Evolutionary conservation across 2,329 filamentous ascomycete genomes (phyloP).

Genomic region (Alternaria hordeiaustralica): DNA sequence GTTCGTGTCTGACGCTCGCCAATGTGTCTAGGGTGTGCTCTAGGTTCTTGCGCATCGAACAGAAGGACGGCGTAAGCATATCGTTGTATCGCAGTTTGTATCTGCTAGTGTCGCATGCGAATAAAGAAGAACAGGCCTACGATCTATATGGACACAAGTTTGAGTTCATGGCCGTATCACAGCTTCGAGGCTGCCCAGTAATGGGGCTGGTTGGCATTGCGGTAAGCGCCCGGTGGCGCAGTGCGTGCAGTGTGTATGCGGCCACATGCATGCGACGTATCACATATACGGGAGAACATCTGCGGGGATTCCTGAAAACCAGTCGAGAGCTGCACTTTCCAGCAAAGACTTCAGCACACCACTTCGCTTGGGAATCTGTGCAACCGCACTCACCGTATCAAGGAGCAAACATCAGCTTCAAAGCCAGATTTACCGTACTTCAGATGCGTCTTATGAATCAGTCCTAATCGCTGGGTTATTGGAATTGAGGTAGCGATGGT

Average conservation of each 20-base stretch:
- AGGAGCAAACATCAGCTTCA: not conserved
- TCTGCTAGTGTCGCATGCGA: not conserved
- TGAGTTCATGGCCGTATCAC: too few relatives aligned
- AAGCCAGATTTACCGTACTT: not conserved
- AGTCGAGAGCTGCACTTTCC: not conserved
- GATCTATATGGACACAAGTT: too few relatives aligned
- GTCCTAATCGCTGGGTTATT: too few relatives aligned
- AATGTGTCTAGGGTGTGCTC: not conserved
- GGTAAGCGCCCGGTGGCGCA: not conserved
- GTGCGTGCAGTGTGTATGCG: not conserved
- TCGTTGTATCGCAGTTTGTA: not conserved
- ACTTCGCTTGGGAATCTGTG: too few relatives aligned
- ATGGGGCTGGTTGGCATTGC: too few relatives aligned
- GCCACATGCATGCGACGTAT: not conserved
- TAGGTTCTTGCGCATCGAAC: not conserved
- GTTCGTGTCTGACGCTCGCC: not conserved
- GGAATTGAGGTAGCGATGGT: not conserved
- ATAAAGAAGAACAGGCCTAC: too few relatives aligned
- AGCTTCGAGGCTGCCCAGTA: too few relatives aligned
- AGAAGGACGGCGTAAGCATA: not conserved
- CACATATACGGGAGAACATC: not conserved
- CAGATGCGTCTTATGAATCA: not conserved
- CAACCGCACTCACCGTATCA: too few relatives aligned
- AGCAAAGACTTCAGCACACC: too few relatives aligned
- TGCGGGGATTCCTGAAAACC: not conserved